Conservation (phyloP, 2,329 filamentous ascomycete genomes). For the Claviceps humidiphila region DNA sequence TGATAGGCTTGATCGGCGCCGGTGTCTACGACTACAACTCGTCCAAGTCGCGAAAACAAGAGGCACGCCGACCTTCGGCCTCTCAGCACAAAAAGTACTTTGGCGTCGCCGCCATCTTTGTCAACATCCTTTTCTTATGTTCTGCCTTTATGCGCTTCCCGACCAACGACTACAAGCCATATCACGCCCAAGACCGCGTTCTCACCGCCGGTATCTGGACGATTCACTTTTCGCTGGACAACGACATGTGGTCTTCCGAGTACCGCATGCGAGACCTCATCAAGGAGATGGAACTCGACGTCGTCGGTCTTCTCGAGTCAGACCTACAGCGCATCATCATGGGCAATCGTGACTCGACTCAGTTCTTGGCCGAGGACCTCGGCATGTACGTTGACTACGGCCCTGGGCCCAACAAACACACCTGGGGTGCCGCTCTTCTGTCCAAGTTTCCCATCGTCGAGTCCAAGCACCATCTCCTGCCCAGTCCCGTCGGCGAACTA, state of each 20-base stretch:
- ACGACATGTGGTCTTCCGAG: slow-evolving; percentile 98
- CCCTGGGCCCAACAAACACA: slow-evolving; percentile 96
- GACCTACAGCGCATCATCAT: slow-evolving; percentile 97
- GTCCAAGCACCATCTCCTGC: slow-evolving; percentile 88
- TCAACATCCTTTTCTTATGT: slow-evolving; percentile 70
- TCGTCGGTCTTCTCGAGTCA: slow-evolving; percentile 85
- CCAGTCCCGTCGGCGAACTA: slow-evolving; percentile 85
- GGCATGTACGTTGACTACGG: slow-evolving; percentile 99
- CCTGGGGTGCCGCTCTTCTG: slow-evolving; percentile 84
- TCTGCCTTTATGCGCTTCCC: slow-evolving; percentile 86
- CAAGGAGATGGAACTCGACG: slow-evolving; percentile 90
- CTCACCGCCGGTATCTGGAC: slow-evolving; percentile 97
- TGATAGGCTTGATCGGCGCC: slow-evolving; percentile 70
- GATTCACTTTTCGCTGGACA: slow-evolving; percentile 93
- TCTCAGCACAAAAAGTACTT: slow-evolving; percentile 39
- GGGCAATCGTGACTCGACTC: slow-evolving; percentile 94
- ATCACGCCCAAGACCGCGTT: slow-evolving; percentile 76
- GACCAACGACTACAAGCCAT: slow-evolving; percentile 77
- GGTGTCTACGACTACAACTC: slow-evolving; percentile 64
- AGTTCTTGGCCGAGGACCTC: slow-evolving; percentile 87
- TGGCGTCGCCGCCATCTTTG: slow-evolving; percentile 45
- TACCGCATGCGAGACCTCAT: slow-evolving; percentile 84
- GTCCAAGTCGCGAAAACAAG: slow-evolving; percentile 30
- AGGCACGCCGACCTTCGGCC: slow-evolving; percentile 15
- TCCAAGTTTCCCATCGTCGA: slow-evolving; percentile 98